Evolutionary conservation across 2,329 filamentous ascomycete species (phyloP).

Genomic region (Cyclaneusma minus): DNA sequence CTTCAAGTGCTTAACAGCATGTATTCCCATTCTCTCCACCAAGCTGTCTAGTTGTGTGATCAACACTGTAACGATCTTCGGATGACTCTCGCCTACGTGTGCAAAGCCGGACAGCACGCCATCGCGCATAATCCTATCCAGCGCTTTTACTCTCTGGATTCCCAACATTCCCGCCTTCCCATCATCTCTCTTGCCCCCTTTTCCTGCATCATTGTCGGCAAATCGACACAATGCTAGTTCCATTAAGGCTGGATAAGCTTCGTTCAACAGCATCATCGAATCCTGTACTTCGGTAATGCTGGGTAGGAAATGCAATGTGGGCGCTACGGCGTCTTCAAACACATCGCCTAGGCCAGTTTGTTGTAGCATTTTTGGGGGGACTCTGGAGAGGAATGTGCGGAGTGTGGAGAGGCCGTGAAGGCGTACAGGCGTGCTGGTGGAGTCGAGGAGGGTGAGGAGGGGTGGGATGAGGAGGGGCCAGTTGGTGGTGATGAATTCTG

Average conservation of each 20-base stretch:
- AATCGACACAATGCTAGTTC: constrained; percentile 26
- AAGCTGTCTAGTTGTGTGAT: constrained; percentile 32
- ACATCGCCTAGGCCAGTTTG: constrained; percentile 51
- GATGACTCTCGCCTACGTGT: constrained; percentile 43
- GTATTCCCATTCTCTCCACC: constrained; percentile 41
- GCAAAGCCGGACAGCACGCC: constrained; percentile 38
- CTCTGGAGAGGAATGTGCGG: constrained; percentile 34
- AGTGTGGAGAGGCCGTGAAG: constrained; percentile 39
- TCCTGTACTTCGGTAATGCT: constrained; percentile 60
- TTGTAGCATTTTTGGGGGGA: constrained; percentile 35
- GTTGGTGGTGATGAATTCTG: constrained; percentile 29
- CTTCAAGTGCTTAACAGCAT: constrained; percentile 52
- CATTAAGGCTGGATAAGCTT: constrained; percentile 52
- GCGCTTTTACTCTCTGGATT: constrained; percentile 21
- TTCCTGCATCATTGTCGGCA: constrained; percentile 4
- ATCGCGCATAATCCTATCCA: constrained; percentile 39
- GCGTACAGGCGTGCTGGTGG: constrained; percentile 36
- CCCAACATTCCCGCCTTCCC: constrained; percentile 14
- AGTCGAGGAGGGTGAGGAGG: constrained; percentile 53
- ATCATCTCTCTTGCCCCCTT: constrained; percentile 8
- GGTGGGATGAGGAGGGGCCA: constrained; percentile 60
- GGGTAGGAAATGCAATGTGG: constrained; percentile 63
- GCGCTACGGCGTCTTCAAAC: constrained; percentile 53
- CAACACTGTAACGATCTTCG: constrained; percentile 39
- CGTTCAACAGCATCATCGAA: constrained; percentile 44